Conservation (phyloP, 1,139 yeast species). For the Trichomonascaceae sp. region DNA sequence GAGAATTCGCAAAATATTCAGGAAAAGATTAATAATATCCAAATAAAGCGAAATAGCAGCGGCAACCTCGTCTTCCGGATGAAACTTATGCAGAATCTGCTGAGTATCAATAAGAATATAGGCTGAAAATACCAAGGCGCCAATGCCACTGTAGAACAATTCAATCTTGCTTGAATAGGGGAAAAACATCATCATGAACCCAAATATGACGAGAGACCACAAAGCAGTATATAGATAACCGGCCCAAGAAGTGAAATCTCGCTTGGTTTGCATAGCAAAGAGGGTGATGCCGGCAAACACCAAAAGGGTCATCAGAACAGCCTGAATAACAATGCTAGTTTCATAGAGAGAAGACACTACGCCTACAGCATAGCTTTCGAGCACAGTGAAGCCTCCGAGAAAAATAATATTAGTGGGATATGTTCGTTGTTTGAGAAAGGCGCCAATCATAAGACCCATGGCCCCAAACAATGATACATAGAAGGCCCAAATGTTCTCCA, state of each 20-base stretch:
- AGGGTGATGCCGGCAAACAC: constrained; percentile 69
- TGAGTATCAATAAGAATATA: constrained; percentile 81
- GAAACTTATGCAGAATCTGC: constrained; percentile 67
- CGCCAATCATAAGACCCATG: constrained; percentile 56
- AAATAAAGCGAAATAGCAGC: constrained; percentile 73
- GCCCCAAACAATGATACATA: constrained; percentile 53
- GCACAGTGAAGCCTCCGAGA: constrained; percentile 60
- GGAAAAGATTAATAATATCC: constrained; percentile 75
- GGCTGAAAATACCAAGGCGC: constrained; percentile 66
- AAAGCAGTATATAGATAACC: constrained; percentile 47
- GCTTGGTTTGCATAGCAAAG: constrained; percentile 77
- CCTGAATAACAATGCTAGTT: constrained; percentile 61
- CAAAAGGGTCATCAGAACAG: constrained; percentile 60
- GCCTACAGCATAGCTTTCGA: constrained; percentile 72
- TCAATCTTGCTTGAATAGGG: constrained; percentile 53
- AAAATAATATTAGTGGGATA: constrained; percentile 58
- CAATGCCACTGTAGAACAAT: constrained; percentile 61
- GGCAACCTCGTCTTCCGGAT: constrained; percentile 80
- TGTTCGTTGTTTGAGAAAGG: constrained; percentile 53
- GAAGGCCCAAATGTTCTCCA: constrained; percentile 56
- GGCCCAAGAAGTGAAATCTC: constrained; percentile 71
- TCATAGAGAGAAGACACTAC: constrained; percentile 60
- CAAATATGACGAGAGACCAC: constrained; percentile 68
- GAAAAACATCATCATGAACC: constrained; percentile 63
- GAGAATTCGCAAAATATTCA: constrained; percentile 66